Conservation (phyloP, 2,329 filamentous ascomycete species). For the Ophiobolus disseminans region DNA sequence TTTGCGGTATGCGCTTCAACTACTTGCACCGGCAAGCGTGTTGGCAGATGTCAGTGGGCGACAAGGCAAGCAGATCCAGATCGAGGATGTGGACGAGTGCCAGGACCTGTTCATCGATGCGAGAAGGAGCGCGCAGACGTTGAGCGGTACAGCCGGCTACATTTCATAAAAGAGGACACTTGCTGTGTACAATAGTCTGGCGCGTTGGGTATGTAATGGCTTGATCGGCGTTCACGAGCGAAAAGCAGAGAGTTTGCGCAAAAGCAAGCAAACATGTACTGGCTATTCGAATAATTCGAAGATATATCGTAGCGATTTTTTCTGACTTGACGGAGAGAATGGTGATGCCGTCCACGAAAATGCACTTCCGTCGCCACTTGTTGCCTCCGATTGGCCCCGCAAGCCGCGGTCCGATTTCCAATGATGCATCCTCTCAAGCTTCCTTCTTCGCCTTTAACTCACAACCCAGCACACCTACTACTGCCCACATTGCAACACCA, state of each 20-base stretch:
- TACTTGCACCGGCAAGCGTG: conserved; percentile 89
- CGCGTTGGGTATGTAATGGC: conserved; percentile 16
- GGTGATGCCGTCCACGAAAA: conserved; percentile 2
- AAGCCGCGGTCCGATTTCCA: conserved; percentile 14
- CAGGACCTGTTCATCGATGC: conserved; percentile 58
- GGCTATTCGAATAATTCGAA: conserved; percentile 4
- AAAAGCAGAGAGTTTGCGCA: conserved; percentile 4
- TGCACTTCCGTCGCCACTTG: conserved; percentile 26
- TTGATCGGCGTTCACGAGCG: conserved; percentile 10
- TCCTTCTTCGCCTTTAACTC: conserved; percentile 5
- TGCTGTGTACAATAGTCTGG: conserved; percentile 19
- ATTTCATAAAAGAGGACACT: conserved; percentile 34
- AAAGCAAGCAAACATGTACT: conserved; percentile 14
- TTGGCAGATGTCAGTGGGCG: conserved; percentile 73
- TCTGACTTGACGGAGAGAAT: too few relatives aligned
- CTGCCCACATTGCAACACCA: not conserved
- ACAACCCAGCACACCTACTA: not conserved
- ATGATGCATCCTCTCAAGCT: conserved; percentile 9
- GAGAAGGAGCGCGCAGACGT: conserved; percentile 53
- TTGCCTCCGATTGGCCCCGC: conserved; percentile 29
- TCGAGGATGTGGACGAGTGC: conserved; percentile 63
- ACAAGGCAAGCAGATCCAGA: conserved; percentile 57
- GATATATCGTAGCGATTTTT: not conserved
- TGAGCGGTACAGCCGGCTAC: conserved; percentile 39
- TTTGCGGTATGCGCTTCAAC: conserved; percentile 89